Evolutionary conservation across 2,329 filamentous ascomycete genomes (phyloP).

Genomic region (Monilinia polystroma): DNA sequence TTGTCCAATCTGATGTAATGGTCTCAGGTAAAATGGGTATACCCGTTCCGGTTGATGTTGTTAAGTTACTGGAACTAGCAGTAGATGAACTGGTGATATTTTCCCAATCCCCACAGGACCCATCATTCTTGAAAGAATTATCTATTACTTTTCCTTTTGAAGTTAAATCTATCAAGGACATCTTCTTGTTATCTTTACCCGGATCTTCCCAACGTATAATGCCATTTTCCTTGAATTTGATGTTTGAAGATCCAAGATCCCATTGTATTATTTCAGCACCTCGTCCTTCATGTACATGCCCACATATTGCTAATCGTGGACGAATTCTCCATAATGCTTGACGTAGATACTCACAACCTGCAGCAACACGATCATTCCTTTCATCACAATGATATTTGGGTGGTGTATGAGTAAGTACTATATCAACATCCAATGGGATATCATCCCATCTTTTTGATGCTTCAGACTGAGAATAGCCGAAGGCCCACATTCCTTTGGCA

Average conservation of each 20-base stretch:
- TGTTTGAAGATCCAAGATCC: slow-evolving; percentile 47
- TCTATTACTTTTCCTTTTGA: slow-evolving; percentile 40
- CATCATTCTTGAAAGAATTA: slow-evolving; percentile 49
- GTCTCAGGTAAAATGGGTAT: not conserved
- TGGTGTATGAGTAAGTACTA: slow-evolving; percentile 71
- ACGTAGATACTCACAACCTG: slow-evolving; percentile 61
- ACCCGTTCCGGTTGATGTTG: not conserved
- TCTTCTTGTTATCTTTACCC: slow-evolving; percentile 54
- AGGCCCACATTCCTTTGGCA: slow-evolving; percentile 60
- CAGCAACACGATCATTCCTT: slow-evolving; percentile 41
- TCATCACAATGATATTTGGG: slow-evolving; percentile 60
- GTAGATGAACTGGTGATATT: not conserved
- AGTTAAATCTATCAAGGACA: slow-evolving; percentile 63
- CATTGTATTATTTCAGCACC: slow-evolving; percentile 64
- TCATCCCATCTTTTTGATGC: slow-evolving; percentile 54
- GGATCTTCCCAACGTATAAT: slow-evolving; percentile 59
- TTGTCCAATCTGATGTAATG: not conserved
- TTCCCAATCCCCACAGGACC: slow-evolving; percentile 30
- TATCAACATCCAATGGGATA: slow-evolving; percentile 61
- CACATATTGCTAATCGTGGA: slow-evolving; percentile 65
- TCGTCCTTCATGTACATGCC: slow-evolving; percentile 69
- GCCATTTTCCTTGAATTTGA: slow-evolving; percentile 47
- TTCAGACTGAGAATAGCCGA: slow-evolving; percentile 54
- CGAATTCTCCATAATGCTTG: slow-evolving; percentile 58
- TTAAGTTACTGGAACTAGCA: slow-evolving; percentile 2